Evolutionary conservation across 805 yeast species (phyloP), one percentile per base, ranked within the genome.

Genomic region (Candida ulmi): DNA sequence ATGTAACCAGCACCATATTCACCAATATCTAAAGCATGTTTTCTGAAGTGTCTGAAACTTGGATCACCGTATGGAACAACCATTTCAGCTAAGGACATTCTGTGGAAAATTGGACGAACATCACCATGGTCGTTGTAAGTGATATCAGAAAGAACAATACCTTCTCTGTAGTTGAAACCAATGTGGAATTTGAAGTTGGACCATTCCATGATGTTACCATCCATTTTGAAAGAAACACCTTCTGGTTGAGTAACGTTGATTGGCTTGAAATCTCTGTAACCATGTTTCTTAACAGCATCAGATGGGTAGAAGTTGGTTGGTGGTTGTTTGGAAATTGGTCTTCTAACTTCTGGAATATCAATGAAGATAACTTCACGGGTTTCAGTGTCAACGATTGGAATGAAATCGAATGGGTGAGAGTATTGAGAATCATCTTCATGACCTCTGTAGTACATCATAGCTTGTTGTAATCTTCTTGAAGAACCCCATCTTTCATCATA

Each of bases 1-100:
- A 84, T 78, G 68, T 78, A 77, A 56, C 93, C 93, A 46, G 88
- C 91, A 66, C 93, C 93, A 59, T 83, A 83, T 62, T 84, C 93
- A 60, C 93, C 93, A 50, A 84, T 78, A 64, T 84, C 93, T 63
- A 84, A 76, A 33, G 93, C 93, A 54, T 84, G 93, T 63, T 84
- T 84, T 66, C 93, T 73, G 57, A 83, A 88, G 60, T 83, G 91
- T 40, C 88, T 90, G 65, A 72, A 78, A 48, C 76, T 82, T 42
- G 93, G 93, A 45, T 71, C 69, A 40, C 93, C 93, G 55, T 84
- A 84, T 18, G 93, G 93, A 43, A 84, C 93, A 64, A 84, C 80
- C 91, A 84, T 83, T 66, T 83, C 93, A 29, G 83, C 69, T 44
- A 83, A 66, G 3, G 91, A 83, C 54, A 83, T 70, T 62, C 93